Conservation (phyloP, 1,284 basidiomycete genomes). For the Moesziomyces aphidis region DNA sequence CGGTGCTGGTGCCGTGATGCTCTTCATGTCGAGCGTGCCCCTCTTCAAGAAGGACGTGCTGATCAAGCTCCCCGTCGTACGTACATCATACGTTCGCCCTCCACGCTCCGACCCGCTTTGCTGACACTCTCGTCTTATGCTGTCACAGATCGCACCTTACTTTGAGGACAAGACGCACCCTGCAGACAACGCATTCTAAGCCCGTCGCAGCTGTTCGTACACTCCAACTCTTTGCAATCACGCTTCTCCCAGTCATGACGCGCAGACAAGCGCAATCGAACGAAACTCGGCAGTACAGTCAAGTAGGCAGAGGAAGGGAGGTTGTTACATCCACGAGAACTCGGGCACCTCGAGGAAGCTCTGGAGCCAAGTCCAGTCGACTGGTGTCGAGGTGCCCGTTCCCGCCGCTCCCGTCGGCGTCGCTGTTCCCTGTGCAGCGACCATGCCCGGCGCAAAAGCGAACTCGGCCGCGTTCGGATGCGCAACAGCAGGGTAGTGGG, state of each 20-base stretch:
- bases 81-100: too few species aligned
- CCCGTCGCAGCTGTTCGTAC: not conserved
- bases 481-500: not conserved
- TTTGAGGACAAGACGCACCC: slow-evolving; percentile 53
- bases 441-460: slow-evolving; percentile 11
- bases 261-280: too few species aligned
- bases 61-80: slow-evolving; percentile 57
- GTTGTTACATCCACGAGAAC: slow-evolving; percentile 41
- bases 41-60: slow-evolving; percentile 62
- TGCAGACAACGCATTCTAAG: slow-evolving; percentile 51
- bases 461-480: slow-evolving; percentile 8
- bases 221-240: too few species aligned
- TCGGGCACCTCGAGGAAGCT: slow-evolving; percentile 50
- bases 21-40: slow-evolving; percentile 60
- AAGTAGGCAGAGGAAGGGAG: not conserved
- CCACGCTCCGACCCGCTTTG: not conserved
- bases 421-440: slow-evolving; percentile 9
- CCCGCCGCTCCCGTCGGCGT: slow-evolving; percentile 16
- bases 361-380: slow-evolving; percentile 52
- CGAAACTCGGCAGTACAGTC: not conserved
- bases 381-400: slow-evolving; percentile 39
- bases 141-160: slow-evolving; percentile 40
- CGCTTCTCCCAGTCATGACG: too few species aligned
- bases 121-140: not conserved
- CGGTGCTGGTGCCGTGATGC: slow-evolving; percentile 54